Conservation (phyloP, 352 stramenopile species). For the Phytophthora pluvialis region DNA sequence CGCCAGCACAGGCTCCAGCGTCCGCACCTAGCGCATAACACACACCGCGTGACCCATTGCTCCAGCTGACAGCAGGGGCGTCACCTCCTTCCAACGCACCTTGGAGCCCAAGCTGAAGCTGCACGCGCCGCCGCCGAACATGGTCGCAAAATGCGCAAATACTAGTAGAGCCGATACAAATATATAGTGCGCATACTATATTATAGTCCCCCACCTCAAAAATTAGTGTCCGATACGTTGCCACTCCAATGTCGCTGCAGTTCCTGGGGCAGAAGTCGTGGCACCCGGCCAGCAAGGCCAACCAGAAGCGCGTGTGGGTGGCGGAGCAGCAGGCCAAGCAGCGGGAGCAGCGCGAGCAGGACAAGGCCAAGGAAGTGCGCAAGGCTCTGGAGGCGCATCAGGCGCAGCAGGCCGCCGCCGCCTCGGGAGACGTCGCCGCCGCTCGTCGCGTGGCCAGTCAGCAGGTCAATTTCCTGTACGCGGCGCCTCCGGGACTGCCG, state of each 20-base stretch:
- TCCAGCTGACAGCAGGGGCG: neutral
- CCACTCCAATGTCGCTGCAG: constrained; percentile 69
- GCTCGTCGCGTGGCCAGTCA: constrained; percentile 48
- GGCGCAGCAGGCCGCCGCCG: constrained; percentile 66
- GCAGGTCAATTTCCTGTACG: constrained; percentile 82
- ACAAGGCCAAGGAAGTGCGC: constrained; percentile 75
- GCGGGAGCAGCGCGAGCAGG: constrained; percentile 52
- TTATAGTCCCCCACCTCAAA: neutral
- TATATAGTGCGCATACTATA: neutral
- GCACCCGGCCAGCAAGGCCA: constrained; percentile 79
- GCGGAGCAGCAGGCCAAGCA: constrained; percentile 76
- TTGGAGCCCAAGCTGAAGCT: constrained; percentile 56
- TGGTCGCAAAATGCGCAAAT: constrained; percentile 6
- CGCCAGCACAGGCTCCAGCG: constrained; percentile 67
- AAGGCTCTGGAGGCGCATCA: constrained; percentile 57
- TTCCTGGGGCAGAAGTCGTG: constrained; percentile 86
- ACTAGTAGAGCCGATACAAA: neutral
- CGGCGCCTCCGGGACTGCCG: constrained; percentile 68
- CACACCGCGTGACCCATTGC: neutral
- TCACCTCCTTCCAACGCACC: constrained; percentile 12
- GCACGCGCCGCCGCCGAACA: constrained; percentile 42
- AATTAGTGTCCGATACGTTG: constrained; percentile 6
- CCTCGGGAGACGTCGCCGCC: constrained; percentile 58
- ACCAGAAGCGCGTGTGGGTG: constrained; percentile 89
- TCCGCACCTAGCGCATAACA: constrained; percentile 50